Evolutionary conservation across 768 basidiomycete genomes (phyloP).

Genomic region (Leccinum barrowsii): DNA sequence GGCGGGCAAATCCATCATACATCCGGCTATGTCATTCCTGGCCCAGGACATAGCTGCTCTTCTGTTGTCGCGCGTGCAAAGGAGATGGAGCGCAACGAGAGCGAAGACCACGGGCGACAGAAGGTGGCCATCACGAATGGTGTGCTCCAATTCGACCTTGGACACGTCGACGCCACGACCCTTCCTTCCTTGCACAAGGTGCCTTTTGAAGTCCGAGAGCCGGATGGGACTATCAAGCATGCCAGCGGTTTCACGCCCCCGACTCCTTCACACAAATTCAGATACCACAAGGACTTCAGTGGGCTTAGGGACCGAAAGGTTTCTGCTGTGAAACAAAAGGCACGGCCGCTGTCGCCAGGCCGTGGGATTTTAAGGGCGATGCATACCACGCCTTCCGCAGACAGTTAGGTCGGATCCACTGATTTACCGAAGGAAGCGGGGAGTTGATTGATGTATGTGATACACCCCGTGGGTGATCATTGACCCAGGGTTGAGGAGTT

Average conservation of each 20-base stretch:
- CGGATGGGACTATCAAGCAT: conserved; percentile 38
- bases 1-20: conserved; percentile 22
- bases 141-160: conserved; percentile 31
- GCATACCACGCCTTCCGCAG: conserved; percentile 21
- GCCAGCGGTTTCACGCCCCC: conserved; percentile 44
- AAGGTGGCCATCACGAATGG: conserved; percentile 30
- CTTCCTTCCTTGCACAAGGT: conserved; percentile 34
- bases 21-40: conserved; percentile 31
- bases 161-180: conserved; percentile 24
- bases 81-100: conserved; percentile 21
- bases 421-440: neutral
- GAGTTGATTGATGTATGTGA: conserved; percentile 23
- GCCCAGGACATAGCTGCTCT: conserved; percentile 25
- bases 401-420: conserved; percentile 9
- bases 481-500: neutral
- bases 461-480: conserved; percentile 21
- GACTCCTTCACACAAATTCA: conserved; percentile 38
- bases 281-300: conserved; percentile 10
- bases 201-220: conserved; percentile 38
- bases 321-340: conserved; percentile 10
- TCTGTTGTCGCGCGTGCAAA: conserved; percentile 25
- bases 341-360: conserved; percentile 11
- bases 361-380: conserved; percentile 19
- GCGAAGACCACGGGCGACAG: conserved; percentile 21
- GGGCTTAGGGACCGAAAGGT: conserved; percentile 18